Evolutionary conservation across 129 eudicot species (phyloP).

Genomic region (Lactuca saligna): DNA sequence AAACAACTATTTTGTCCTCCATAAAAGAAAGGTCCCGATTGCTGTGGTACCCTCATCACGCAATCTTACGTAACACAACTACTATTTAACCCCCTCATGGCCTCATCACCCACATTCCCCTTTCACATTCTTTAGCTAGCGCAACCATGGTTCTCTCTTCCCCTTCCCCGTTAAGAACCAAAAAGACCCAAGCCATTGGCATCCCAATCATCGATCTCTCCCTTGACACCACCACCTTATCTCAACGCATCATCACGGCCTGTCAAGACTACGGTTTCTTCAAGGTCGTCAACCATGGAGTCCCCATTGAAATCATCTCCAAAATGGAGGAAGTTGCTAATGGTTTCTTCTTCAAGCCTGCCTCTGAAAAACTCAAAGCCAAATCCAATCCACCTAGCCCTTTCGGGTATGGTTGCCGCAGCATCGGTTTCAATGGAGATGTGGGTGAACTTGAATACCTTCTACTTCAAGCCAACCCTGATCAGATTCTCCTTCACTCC

Average conservation of each 20-base stretch:
- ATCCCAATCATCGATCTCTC: slow-evolving; percentile 71
- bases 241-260: slow-evolving; percentile 48
- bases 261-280: slow-evolving; percentile 83
- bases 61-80: slow-evolving; percentile 38
- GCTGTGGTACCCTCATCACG: slow-evolving; percentile 39
- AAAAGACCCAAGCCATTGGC: slow-evolving; percentile 60
- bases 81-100: slow-evolving; percentile 37
- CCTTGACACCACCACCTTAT: slow-evolving; percentile 36
- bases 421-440: slow-evolving; percentile 83
- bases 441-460: slow-evolving; percentile 89
- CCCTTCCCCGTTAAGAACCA: slow-evolving; percentile 47
- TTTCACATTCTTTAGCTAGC: neutral
- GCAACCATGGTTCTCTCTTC: slow-evolving; percentile 42
- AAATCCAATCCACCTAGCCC: slow-evolving; percentile 67
- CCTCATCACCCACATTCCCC: slow-evolving; percentile 25
- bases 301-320: slow-evolving; percentile 44
- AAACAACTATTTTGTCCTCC: slow-evolving; percentile 32
- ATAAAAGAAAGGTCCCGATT: slow-evolving; percentile 39
- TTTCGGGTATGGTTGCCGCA: slow-evolving; percentile 79
- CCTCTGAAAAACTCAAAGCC: slow-evolving; percentile 42
- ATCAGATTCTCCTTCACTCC: slow-evolving; percentile 12
- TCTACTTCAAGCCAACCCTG: slow-evolving; percentile 65
- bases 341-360: slow-evolving; percentile 52
- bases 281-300: slow-evolving; percentile 73
- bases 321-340: slow-evolving; percentile 53